Percentiles rank a stretch among this genome's conserved stretches.
These are phyloP conservation scores for Yarrowia sp. DNA, from an alignment of 805 yeast species.

Conservation along the genomic window DNA sequence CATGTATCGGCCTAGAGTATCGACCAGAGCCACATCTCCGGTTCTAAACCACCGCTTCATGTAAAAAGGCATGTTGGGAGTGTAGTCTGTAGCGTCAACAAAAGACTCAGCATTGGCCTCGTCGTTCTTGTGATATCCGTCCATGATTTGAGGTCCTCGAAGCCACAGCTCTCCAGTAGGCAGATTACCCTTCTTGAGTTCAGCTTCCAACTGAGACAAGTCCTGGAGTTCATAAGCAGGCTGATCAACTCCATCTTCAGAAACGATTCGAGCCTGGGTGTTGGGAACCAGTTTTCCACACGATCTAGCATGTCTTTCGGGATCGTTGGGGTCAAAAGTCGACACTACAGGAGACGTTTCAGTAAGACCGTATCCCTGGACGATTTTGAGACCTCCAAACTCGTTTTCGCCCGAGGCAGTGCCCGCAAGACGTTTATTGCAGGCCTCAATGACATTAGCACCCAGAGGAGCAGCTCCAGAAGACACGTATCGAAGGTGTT, in stretches of 20 bases:
- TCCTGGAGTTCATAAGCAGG: constrained; percentile 27
- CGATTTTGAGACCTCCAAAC: constrained; percentile 25
- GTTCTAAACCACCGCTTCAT: constrained; percentile 48
- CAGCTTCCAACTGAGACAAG: not conserved
- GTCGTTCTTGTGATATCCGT: constrained; percentile 47
- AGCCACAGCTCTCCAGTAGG: constrained; percentile 49
- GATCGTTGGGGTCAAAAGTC: not conserved
- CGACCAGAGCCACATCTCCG: constrained; percentile 56
- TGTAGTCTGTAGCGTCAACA: constrained; percentile 35
- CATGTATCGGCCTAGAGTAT: constrained; percentile 45
- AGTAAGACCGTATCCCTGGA: constrained; percentile 26
- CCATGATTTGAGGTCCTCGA: constrained; percentile 54
- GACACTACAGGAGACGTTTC: constrained; percentile 28
- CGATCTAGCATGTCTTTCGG: constrained; percentile 2
- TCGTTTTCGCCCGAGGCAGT: constrained; percentile 10
- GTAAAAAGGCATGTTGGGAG: constrained; percentile 13
- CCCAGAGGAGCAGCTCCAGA: constrained; percentile 49
- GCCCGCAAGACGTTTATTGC: constrained; percentile 23
- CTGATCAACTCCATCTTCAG: constrained; percentile 22
- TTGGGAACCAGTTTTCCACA: constrained; percentile 17
- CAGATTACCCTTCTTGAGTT: constrained; percentile 6
- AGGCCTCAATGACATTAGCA: not conserved
- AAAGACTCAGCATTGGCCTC: constrained; percentile 48
- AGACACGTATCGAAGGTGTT: constrained; percentile 42
- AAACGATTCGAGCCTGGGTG: constrained; percentile 13